Base-by-base conservation (phyloP, 1,284 basidiomycete genomes). In the Cryptococcus amylolentus region DNA sequence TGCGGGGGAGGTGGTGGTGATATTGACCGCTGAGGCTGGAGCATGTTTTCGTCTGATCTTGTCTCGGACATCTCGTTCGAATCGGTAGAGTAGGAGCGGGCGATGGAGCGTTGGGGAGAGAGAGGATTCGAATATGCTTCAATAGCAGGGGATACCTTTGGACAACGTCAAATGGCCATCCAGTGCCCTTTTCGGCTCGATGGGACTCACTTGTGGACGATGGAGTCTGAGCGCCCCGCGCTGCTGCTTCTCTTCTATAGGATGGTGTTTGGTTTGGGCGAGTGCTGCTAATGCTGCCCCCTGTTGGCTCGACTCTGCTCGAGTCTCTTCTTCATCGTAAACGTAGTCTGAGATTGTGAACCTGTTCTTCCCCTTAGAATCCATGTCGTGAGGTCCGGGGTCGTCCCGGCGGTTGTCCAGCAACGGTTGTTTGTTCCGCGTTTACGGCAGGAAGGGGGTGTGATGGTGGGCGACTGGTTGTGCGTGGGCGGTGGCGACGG, bases 341-440 rank as follows among this genome's bases (percentile, higher is more conserved):
- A 64, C 58, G 53, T 69, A 69, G 52, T 69, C 68, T n/a, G 68
- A 53, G 6, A 69, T 37, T 23, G 68, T 69, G 58, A 69, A 69
- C 26, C 68, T 59, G 20, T 65, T 60, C 14, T 49, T 43, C 18
- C 58, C 51, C 16, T 50, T 48, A 41, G 26, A 28, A 31, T 49
- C 42, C 18, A 44, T 18, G 18, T 18, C 42, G 42, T n/a, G 42
- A 18, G 42, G 18, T 18, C 31, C 10, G 31, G 31, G 31, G 6
- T 35, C 31, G 6, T 35, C 31, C 31, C 31, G 31, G 42, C 55
- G 39, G 55, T 56, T 38, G 55, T 52, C 46, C 50, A 56, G 55
- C 55, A 48, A 56, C 51, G 31, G 31, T 35, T 10, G 31, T 35
- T 35, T 35, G 31, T 35, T 35, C 7, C 3, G 38, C 42, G 20